A percentile compares a stretch with the other conserved stretches of the same genome.
phyloP scores from a whole-genome alignment of 495 filamentous ascomycete genomes.

The Neohortaea acidophila region DNA sequence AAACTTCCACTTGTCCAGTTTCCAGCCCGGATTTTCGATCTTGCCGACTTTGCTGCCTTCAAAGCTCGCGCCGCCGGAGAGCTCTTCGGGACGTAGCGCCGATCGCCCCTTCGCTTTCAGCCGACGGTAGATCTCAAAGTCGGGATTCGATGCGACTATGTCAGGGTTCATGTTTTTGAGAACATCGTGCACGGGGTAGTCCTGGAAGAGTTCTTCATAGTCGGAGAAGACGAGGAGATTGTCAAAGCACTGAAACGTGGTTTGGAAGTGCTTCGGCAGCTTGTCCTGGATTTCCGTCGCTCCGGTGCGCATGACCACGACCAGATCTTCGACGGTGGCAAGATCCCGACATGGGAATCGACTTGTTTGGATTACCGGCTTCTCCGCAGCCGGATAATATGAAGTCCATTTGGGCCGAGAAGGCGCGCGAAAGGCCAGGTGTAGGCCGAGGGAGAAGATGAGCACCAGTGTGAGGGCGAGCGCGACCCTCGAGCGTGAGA shows the following conservation, averaged over 20 bases:
- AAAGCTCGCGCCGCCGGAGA: conserved; percentile 1
- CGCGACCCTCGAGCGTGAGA: no score
- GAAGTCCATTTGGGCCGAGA: no score
- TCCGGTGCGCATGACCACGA: conserved; percentile 15
- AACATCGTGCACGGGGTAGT: conserved; percentile 13
- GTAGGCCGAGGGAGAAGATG: no score
- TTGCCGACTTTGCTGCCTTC: conserved; percentile 9
- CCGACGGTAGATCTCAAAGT: conserved; percentile 23
- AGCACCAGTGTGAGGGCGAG: no score
- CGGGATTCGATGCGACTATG: conserved; percentile 10
- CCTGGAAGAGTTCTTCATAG: conserved; percentile 10
- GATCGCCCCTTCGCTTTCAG: conserved; percentile 14
- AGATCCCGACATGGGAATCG: conserved; percentile 4
- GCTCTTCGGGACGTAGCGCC: conserved; percentile 4
- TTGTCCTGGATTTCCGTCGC: conserved; percentile 18
- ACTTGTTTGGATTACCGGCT: no score
- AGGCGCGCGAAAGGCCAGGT: no score
- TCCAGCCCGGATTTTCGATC: conserved; percentile 35
- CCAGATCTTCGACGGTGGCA: conserved; percentile 11
- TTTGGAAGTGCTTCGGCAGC: conserved; percentile 16
- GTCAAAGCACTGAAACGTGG: conserved; percentile 14
- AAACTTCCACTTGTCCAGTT: conserved; percentile 58
- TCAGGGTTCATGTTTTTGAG: conserved; percentile 1
- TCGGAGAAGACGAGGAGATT: conserved; percentile 20
- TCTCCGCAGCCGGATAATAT: no score